Percentiles rank a stretch among this genome's conserved stretches.
Conservation (phyloP, 306 rosid species). For the Dalbergia cochinchinensis region DNA sequence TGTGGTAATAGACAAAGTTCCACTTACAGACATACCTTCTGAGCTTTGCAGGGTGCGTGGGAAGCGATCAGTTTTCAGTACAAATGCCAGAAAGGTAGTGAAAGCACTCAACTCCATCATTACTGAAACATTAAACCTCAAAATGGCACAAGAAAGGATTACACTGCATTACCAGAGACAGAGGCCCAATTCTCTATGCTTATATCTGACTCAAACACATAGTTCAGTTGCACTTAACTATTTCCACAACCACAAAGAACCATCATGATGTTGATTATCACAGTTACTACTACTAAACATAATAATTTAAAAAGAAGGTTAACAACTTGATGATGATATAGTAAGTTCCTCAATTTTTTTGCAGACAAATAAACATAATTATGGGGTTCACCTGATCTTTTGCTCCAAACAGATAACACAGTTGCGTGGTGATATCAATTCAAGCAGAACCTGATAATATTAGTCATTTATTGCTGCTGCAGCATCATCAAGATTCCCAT, state of each 20-base stretch:
- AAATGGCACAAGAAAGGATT: slow-evolving; percentile 43
- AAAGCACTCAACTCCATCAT: slow-evolving; percentile 48
- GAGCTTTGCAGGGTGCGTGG: slow-evolving; percentile 39
- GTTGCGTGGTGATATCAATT: slow-evolving; percentile 13
- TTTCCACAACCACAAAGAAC: slow-evolving; percentile 1
- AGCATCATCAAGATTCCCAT: slow-evolving; percentile 98
- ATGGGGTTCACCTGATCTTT: slow-evolving; percentile 29
- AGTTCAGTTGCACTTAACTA: slow-evolving; percentile 11
- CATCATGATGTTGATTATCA: not conserved
- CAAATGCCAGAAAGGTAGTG: slow-evolving; percentile 31
- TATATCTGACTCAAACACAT: slow-evolving; percentile 7
- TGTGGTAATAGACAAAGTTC: slow-evolving; percentile 40
- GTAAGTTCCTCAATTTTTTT: not conserved
- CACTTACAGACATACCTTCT: slow-evolving; percentile 55
- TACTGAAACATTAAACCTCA: slow-evolving; percentile 42
- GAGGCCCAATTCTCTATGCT: slow-evolving; percentile 32
- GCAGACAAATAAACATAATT: slow-evolving; percentile 17
- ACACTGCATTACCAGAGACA: slow-evolving; percentile 30
- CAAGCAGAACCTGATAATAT: not conserved
- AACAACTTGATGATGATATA: not conserved
- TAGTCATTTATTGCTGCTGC: slow-evolving; percentile 83
- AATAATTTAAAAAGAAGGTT: not conserved
- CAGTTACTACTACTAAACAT: not conserved
- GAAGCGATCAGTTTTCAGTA: slow-evolving; percentile 23
- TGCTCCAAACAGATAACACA: not conserved